These are phyloP conservation scores for Fusarium kyushuense DNA, from an alignment of 2,329 filamentous ascomycete genomes.

Conservation along the genomic window DNA sequence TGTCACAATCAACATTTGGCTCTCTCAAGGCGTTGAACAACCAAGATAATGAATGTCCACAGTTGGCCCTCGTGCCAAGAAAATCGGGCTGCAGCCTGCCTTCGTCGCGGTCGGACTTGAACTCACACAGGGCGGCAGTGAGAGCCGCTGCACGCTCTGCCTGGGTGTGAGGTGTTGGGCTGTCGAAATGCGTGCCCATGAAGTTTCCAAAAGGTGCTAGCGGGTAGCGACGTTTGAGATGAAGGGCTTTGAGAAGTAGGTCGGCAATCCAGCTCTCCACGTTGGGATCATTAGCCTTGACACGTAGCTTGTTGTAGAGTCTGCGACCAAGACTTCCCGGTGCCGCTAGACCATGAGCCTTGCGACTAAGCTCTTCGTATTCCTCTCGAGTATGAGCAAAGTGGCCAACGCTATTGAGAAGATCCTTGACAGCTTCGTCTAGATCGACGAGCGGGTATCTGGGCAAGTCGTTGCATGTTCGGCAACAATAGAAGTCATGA, in stretches of 20 bases:
- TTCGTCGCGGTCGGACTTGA: constrained; percentile 6
- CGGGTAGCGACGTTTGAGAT: constrained; percentile 15
- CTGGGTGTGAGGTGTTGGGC: background rate
- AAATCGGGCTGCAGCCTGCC: constrained; percentile 6
- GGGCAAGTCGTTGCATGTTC: background rate
- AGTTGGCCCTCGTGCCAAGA: constrained; percentile 4
- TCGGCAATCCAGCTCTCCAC: constrained; percentile 18
- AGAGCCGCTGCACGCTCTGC: constrained; percentile 9
- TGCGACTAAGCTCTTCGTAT: constrained; percentile 6
- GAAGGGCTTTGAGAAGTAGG: constrained; percentile 6
- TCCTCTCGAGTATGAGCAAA: constrained; percentile 15
- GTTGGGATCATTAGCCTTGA: constrained; percentile 3
- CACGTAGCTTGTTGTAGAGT: constrained; percentile 10
- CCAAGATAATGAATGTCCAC: constrained; percentile 8
- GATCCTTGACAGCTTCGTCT: constrained; percentile 2
- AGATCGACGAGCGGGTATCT: constrained; percentile 16
- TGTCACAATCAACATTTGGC: constrained; percentile 10
- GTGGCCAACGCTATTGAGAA: constrained; percentile 8
- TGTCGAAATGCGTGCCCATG: constrained; percentile 12
- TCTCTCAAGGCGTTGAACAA: constrained; percentile 14
- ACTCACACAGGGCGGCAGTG: constrained; percentile 1
- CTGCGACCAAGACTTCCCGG: constrained; percentile 2
- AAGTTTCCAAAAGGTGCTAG: constrained; percentile 13
- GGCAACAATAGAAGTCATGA: constrained; percentile 13
- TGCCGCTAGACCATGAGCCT: background rate